phyloP scores from a whole-genome alignment of 2,329 filamentous ascomycete species.

The Colletotrichum lentis region DNA sequence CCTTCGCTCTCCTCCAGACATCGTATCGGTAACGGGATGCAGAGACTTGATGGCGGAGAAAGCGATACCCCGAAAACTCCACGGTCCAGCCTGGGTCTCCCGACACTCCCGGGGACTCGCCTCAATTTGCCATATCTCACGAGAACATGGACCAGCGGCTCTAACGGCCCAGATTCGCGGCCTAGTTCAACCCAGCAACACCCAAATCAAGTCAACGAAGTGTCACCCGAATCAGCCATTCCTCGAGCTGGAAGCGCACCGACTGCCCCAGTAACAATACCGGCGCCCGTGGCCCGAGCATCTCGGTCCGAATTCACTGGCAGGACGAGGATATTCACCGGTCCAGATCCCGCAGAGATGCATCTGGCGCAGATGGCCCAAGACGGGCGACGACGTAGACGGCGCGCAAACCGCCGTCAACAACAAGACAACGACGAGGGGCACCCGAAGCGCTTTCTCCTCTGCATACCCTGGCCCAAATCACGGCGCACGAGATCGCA shows the following conservation, averaged over 20 bases:
- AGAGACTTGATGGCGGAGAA: slow-evolving; percentile 40
- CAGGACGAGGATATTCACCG: slow-evolving; percentile 44
- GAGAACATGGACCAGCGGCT: slow-evolving; percentile 51
- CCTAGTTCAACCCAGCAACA: slow-evolving; percentile 34
- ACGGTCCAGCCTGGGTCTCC: slow-evolving; percentile 49
- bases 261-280: slow-evolving; percentile 9
- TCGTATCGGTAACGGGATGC: slow-evolving; percentile 12
- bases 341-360: slow-evolving; percentile 59
- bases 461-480: slow-evolving; percentile 64
- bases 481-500: slow-evolving; percentile 63
- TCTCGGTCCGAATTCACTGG: slow-evolving; percentile 16
- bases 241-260: slow-evolving; percentile 8
- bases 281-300: slow-evolving; percentile 25
- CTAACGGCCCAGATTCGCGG: slow-evolving; percentile 42
- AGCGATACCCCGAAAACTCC: slow-evolving; percentile 59
- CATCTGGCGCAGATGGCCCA: slow-evolving; percentile 57
- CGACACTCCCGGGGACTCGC: slow-evolving; percentile 52
- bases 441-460: slow-evolving; percentile 56
- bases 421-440: slow-evolving; percentile 37
- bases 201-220: slow-evolving; percentile 37
- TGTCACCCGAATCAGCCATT: slow-evolving; percentile 32
- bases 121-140: slow-evolving; percentile 53
- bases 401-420: slow-evolving; percentile 38
- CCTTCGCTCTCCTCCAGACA: slow-evolving; percentile 19
- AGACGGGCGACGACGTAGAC: slow-evolving; percentile 49